Percentiles rank a stretch among this genome's conserved stretches.
Evolutionary conservation across 2,329 filamentous ascomycete genomes (phyloP).

Genomic region (Colletotrichum australisinense): DNA sequence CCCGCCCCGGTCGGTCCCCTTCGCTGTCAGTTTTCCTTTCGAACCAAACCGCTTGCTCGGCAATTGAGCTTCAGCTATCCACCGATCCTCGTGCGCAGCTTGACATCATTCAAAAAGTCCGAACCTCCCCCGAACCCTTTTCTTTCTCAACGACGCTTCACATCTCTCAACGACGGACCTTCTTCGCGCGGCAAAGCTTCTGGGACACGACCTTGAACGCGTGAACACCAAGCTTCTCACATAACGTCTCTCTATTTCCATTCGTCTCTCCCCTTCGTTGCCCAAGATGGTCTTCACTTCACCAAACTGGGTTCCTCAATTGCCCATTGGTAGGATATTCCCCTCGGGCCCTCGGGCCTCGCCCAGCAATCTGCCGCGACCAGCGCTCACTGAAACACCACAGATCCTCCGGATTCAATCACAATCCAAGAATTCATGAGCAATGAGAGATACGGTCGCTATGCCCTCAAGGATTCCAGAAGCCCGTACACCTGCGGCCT

Average conservation of each 20-base stretch:
- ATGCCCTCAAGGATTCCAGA: constrained; percentile 69
- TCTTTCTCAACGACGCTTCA: neutral
- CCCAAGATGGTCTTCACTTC: constrained; percentile 66
- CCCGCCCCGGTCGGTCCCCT: constrained; percentile 8
- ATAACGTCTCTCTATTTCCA: too few relatives aligned
- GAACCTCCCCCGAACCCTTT: neutral
- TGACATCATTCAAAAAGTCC: constrained; percentile 28
- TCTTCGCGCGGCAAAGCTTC: neutral
- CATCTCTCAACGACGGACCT: constrained; percentile 2
- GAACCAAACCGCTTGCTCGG: neutral
- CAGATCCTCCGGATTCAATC: constrained; percentile 77
- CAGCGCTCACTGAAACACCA: constrained; percentile 9
- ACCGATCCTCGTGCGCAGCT: constrained; percentile 12
- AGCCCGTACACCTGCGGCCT: constrained; percentile 84
- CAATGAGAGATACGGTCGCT: constrained; percentile 76
- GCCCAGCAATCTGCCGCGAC: neutral
- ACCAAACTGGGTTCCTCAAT: constrained; percentile 69
- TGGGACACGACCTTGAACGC: neutral
- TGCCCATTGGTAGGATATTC: constrained; percentile 62
- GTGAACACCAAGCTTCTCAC: neutral
- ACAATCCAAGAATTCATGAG: constrained; percentile 82
- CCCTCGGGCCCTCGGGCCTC: neutral
- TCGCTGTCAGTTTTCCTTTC: constrained; percentile 8
- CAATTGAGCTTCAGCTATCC: constrained; percentile 6
- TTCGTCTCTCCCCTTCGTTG: neutral